Evolutionary conservation across 805 yeast species (phyloP).

Genomic region (Barnettozyma californica): DNA sequence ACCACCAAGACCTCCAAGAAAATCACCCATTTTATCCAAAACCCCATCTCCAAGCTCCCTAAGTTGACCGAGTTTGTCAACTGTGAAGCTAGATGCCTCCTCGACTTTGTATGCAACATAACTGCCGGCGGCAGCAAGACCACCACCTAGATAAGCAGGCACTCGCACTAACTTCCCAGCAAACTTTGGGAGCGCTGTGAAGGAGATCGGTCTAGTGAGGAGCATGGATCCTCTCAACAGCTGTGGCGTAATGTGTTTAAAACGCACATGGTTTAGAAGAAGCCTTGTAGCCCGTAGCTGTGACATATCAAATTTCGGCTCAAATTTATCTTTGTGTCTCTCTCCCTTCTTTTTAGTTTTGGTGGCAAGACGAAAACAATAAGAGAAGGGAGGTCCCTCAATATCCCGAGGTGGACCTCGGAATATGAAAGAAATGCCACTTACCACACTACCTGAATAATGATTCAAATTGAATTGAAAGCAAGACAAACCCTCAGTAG

Average conservation of each 20-base stretch:
- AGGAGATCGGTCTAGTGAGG: conserved; percentile 18
- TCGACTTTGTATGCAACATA: conserved; percentile 89
- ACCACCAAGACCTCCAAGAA: conserved; percentile 22
- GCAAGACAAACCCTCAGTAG: no score
- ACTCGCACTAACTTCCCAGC: conserved; percentile 49
- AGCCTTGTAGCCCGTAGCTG: conserved; percentile 8
- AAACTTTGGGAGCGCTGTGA: conserved; percentile 42
- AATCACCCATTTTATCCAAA: conserved; percentile 33
- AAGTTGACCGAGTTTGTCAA: conserved; percentile 56
- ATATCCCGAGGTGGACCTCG: no score
- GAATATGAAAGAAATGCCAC: not conserved
- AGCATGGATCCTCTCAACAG: conserved; percentile 2
- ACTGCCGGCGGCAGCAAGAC: conserved; percentile 91
- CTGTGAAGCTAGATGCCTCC: conserved; percentile 70
- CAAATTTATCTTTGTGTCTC: not conserved
- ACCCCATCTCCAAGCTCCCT: conserved; percentile 57
- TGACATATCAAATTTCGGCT: not conserved
- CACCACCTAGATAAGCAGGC: conserved; percentile 86
- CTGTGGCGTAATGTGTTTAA: not conserved
- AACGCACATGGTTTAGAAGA: conserved; percentile 2
- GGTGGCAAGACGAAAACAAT: not conserved
- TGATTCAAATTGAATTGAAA: no score
- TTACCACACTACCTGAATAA: no score
- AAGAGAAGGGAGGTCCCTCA: no score
- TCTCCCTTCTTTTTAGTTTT: not conserved